These are phyloP conservation scores for Luzula sylvatica DNA, from an alignment of 176 grass and related monocot species.

Conservation along the genomic window DNA sequence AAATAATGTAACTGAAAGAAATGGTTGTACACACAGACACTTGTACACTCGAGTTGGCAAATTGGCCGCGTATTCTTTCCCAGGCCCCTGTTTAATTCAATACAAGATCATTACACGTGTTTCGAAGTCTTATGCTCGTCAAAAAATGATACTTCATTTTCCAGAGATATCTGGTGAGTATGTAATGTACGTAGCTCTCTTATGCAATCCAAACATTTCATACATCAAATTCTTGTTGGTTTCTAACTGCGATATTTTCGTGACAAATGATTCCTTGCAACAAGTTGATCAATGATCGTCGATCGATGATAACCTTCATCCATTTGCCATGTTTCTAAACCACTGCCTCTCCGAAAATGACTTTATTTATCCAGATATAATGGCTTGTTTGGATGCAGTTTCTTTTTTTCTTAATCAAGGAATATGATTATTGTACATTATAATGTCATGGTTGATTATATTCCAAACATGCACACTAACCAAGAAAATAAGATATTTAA, in stretches of 20 bases:
- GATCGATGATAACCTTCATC: no score
- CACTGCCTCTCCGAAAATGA: not conserved
- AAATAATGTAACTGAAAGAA: not conserved
- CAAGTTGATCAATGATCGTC: no score
- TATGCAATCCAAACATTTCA: not conserved
- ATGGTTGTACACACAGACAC: not conserved
- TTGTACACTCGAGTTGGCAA: not conserved
- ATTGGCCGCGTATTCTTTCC: not conserved
- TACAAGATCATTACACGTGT: not conserved
- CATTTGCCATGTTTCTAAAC: not conserved
- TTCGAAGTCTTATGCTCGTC: not conserved
- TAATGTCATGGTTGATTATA: no score
- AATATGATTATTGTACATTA: no score
- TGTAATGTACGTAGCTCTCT: not conserved
- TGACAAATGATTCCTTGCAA: no score
- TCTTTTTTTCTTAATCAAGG: no score
- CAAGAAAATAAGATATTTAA: no score
- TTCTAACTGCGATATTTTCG: no score
- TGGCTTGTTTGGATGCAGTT: no score
- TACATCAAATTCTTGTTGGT: slow-evolving; percentile 3
- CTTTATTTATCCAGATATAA: no score
- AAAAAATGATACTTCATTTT: not conserved
- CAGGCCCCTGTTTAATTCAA: not conserved
- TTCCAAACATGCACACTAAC: no score
- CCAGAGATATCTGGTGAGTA: not conserved